Percentiles rank a stretch among this genome's conserved stretches.
Conservation (phyloP, 75 land plant genomes). For the Pinus taeda region DNA sequence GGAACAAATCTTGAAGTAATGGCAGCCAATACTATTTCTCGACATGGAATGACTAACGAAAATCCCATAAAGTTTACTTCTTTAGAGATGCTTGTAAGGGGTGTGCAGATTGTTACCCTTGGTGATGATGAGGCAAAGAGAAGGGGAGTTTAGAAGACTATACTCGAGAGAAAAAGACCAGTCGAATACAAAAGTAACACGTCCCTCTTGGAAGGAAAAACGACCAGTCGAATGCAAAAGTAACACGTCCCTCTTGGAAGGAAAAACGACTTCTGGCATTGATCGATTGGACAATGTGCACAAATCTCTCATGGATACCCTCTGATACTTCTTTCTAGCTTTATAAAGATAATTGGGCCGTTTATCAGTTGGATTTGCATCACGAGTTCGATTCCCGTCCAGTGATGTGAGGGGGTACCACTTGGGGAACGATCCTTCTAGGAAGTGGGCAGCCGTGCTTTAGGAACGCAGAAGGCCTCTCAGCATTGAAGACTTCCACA, state of each 20-base stretch:
- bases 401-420: slow-evolving; percentile 31
- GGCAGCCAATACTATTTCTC: no score
- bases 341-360: background rate
- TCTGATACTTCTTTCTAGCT: background rate
- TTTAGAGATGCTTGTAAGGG: no score
- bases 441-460: slow-evolving; percentile 85
- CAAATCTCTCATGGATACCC: background rate
- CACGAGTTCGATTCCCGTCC: slow-evolving; percentile 2
- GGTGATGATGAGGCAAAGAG: no score
- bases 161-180: no score
- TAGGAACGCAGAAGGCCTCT: slow-evolving; percentile 79
- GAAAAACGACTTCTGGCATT: background rate
- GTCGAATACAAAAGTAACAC: no score
- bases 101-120: no score
- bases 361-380: background rate
- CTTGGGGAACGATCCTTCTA: slow-evolving; percentile 56
- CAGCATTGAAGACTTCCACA: slow-evolving; percentile 79
- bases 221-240: no score
- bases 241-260: background rate
- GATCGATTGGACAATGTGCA: background rate
- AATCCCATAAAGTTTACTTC: no score
- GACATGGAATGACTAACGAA: no score
- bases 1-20: no score
- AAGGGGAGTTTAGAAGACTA: no score
- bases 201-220: no score